phyloP scores from a whole-genome alignment of 441 rosid species.

The Adansonia madagascariensis region DNA sequence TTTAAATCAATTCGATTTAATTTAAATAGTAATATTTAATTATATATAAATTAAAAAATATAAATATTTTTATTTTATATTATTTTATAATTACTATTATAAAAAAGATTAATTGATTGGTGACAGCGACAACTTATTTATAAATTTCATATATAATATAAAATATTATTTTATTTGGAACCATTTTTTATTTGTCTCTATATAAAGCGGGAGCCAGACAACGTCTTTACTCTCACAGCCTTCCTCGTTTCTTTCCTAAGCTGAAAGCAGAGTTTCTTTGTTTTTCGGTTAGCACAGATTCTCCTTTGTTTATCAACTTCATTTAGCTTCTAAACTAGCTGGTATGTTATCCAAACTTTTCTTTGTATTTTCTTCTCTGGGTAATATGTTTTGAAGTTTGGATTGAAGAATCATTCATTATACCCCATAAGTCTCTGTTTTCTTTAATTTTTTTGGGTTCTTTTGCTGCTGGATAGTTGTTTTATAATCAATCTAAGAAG shows the following conservation, averaged over 20 bases:
- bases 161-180: neutral
- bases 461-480: neutral
- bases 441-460: neutral
- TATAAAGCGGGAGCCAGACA: constrained; percentile 9
- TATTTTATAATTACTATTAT: neutral
- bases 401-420: neutral
- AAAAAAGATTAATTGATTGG: neutral
- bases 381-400: neutral
- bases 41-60: too few species aligned
- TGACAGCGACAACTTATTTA: neutral
- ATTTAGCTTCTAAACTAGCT: neutral
- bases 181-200: neutral
- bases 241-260: neutral
- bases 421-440: neutral
- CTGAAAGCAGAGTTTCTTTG: neutral
- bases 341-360: constrained; percentile 16
- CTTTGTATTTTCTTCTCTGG: neutral
- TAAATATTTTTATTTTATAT: neutral
- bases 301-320: neutral
- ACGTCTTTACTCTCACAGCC: neutral
- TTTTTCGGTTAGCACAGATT: neutral
- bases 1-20: too few species aligned
- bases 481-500: neutral
- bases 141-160: neutral
- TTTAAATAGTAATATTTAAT: too few species aligned